These are phyloP conservation scores for Balamuthia mandrillaris DNA, from an alignment of 208 protist genomes.

Conservation along the genomic window DNA sequence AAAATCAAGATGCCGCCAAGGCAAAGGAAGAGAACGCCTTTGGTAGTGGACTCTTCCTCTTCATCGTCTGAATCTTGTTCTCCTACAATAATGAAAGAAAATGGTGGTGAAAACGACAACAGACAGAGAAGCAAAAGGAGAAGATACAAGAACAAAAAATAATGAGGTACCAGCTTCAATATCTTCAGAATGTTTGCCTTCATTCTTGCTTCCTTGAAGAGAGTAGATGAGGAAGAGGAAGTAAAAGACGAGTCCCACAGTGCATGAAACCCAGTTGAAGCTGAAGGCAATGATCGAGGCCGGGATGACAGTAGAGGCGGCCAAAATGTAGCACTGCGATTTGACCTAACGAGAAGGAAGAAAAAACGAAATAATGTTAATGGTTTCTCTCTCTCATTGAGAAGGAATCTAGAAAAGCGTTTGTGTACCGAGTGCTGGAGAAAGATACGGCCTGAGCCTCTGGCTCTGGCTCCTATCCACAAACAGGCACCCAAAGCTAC, in stretches of 20 bases:
- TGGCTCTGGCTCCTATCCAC: constrained; percentile 45
- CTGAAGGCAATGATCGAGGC: background rate
- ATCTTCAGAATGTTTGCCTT: constrained; percentile 35
- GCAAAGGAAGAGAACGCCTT: constrained; percentile 55
- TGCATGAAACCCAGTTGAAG: constrained; percentile 41
- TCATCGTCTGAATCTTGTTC: constrained; percentile 51
- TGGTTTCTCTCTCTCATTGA: background rate
- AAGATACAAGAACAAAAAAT: background rate
- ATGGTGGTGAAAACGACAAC: background rate
- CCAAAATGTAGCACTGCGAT: constrained; percentile 57
- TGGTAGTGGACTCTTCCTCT: constrained; percentile 52
- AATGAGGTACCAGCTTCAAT: background rate
- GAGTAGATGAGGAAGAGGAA: constrained; percentile 48
- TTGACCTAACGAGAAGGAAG: constrained; percentile 14
- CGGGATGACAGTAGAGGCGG: constrained; percentile 28
- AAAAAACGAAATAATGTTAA: background rate
- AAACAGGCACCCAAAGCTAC: constrained; percentile 62
- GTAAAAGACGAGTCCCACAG: constrained; percentile 42
- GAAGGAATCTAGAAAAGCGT: too few species aligned
- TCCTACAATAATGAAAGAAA: background rate
- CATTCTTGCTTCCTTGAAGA: constrained; percentile 23
- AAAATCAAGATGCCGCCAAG: constrained; percentile 68
- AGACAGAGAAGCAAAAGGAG: background rate
- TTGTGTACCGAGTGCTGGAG: constrained; percentile 45
- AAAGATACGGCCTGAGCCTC: constrained; percentile 20